phyloP scores from a whole-genome alignment of 352 stramenopile genomes.

The Phytopythium vexans region DNA sequence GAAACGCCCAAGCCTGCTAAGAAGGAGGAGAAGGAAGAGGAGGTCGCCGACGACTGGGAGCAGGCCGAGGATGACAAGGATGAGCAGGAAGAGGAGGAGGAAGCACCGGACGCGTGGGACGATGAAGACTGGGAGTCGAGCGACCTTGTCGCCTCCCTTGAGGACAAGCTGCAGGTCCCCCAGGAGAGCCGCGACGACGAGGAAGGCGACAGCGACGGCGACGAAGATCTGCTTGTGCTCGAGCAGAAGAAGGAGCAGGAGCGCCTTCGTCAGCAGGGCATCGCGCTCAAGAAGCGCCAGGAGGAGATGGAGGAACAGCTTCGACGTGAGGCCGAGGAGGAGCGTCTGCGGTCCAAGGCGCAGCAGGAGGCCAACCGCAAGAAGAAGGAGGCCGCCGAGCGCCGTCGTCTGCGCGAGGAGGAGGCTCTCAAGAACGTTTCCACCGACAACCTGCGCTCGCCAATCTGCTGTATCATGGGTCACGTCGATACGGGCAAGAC shows the following conservation, averaged over 20 bases:
- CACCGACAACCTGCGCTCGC: slow-evolving; percentile 94
- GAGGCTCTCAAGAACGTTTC: slow-evolving; percentile 85
- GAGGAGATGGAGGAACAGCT: slow-evolving; percentile 78
- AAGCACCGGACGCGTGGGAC: slow-evolving; percentile 78
- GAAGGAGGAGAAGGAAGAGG: slow-evolving; percentile 42
- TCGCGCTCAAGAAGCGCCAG: slow-evolving; percentile 95
- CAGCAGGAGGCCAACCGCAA: slow-evolving; percentile 82
- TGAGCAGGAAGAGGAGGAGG: slow-evolving; percentile 40
- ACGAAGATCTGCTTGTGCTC: slow-evolving; percentile 93
- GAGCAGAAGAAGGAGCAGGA: slow-evolving; percentile 95
- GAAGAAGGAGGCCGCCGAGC: slow-evolving; percentile 73
- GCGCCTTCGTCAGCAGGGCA: slow-evolving; percentile 86
- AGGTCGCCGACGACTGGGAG: slow-evolving; percentile 73
- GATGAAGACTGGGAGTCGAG: slow-evolving; percentile 82
- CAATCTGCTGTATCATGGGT: slow-evolving; percentile 99
- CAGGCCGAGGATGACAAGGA: slow-evolving; percentile 37
- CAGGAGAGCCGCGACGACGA: slow-evolving; percentile 24
- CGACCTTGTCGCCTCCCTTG: slow-evolving; percentile 71
- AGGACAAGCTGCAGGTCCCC: slow-evolving; percentile 73
- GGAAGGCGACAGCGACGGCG: slow-evolving; percentile 68
- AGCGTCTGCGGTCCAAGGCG: slow-evolving; percentile 80
- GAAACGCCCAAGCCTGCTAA: slow-evolving; percentile 21
- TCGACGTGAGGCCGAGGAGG: slow-evolving; percentile 50
- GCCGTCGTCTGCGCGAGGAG: slow-evolving; percentile 66
- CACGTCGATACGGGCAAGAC: slow-evolving; percentile 98